Evolutionary conservation across 495 filamentous ascomycete genomes (phyloP).

Genomic region (Amphirosellinia nigrospora): DNA sequence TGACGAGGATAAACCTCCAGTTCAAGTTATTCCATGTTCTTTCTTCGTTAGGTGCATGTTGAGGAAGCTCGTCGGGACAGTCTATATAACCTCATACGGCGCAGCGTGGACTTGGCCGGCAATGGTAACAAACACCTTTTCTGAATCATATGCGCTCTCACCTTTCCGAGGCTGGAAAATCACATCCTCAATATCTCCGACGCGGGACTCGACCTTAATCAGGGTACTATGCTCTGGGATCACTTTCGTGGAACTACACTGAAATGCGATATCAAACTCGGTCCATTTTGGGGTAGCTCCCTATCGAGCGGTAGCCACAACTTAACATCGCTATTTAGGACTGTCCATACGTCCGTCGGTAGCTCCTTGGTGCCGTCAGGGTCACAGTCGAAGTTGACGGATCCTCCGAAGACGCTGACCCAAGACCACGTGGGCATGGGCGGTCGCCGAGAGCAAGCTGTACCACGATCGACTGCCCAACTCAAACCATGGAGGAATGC

Average conservation of each 20-base stretch:
- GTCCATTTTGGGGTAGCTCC: not conserved
- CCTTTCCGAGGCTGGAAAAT: not conserved
- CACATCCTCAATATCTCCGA: not conserved
- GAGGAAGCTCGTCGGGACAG: not conserved
- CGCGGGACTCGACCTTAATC: not conserved
- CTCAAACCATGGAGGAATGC: not conserved
- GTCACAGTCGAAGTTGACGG: not conserved
- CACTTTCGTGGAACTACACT: not conserved
- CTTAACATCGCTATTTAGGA: not conserved
- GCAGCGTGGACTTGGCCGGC: not conserved
- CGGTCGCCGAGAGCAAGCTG: not conserved
- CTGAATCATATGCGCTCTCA: not conserved
- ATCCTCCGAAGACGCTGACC: not conserved
- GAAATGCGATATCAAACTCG: not conserved
- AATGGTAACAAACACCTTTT: not conserved
- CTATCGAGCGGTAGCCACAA: constrained; percentile 1
- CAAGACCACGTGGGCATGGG: constrained; percentile 9
- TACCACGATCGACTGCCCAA: not conserved
- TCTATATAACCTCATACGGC: constrained; percentile 5
- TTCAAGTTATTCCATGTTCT: not conserved
- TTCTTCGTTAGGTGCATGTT: not conserved
- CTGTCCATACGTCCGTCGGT: constrained; percentile 3
- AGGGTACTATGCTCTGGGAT: not conserved
- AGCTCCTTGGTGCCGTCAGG: not conserved
- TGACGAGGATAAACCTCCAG: not conserved